Conservation (phyloP, 495 filamentous ascomycete species). For the Aspergillus kassunensis region DNA sequence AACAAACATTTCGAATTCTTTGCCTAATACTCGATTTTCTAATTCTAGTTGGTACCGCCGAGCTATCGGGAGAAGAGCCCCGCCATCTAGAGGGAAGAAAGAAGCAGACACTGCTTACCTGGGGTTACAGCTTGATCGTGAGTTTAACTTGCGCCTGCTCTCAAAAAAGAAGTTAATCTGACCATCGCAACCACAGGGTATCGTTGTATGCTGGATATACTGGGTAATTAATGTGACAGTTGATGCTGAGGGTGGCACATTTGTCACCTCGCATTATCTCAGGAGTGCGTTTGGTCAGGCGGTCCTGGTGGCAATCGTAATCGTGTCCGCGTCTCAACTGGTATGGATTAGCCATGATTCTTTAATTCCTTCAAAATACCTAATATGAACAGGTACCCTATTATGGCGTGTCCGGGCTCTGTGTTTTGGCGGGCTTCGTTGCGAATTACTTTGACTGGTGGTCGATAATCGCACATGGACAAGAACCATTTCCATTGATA, state of each 20-base stretch:
- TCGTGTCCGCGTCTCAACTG: conserved; percentile 38
- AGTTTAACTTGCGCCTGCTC: conserved; percentile 10
- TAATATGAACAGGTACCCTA: conserved; percentile 32
- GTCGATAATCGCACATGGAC: conserved; percentile 25
- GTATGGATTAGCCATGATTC: conserved; percentile 16
- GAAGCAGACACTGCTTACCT: conserved; percentile 26
- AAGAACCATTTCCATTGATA: conserved; percentile 34
- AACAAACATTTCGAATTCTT: conserved; percentile 25
- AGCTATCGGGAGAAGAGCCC: conserved; percentile 22
- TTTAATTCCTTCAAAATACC: not conserved
- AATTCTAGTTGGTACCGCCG: conserved; percentile 31
- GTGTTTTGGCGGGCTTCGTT: conserved; percentile 32
- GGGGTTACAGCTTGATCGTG: conserved; percentile 38
- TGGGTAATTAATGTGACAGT: conserved; percentile 21
- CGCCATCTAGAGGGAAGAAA: conserved; percentile 23
- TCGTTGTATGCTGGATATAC: conserved; percentile 30
- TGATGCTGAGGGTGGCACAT: conserved; percentile 18
- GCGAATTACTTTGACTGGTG: conserved; percentile 26
- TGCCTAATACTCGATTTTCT: conserved; percentile 32
- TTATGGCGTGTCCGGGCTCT: conserved; percentile 31
- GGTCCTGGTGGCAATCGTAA: conserved; percentile 25
- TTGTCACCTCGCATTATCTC: conserved; percentile 31
- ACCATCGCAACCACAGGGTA: conserved; percentile 22
- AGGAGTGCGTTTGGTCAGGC: conserved; percentile 34
- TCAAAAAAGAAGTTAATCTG: not conserved